phyloP scores from a whole-genome alignment of 2,329 filamentous ascomycete species.

The Arthrobotrys conoides region DNA sequence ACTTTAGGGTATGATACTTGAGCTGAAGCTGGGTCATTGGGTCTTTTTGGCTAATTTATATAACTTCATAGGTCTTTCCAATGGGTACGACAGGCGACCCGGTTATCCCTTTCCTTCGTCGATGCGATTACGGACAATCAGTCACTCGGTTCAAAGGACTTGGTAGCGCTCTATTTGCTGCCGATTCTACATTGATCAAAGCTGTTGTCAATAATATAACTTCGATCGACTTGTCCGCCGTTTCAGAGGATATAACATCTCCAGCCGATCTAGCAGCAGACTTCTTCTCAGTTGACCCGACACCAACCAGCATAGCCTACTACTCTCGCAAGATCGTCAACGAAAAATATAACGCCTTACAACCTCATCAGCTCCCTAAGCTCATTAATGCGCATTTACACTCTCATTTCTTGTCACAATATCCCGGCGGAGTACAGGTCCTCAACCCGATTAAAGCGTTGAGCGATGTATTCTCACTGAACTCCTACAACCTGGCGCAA shows the following conservation, averaged over 20 bases:
- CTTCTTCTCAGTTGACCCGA: conserved; percentile 72
- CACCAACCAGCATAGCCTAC: conserved; percentile 79
- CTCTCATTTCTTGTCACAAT: conserved; percentile 84
- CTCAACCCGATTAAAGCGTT: conserved; percentile 83
- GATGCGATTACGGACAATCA: conserved; percentile 77
- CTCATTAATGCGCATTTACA: conserved; percentile 90
- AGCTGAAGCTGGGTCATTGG: background rate
- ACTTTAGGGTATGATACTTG: conserved; percentile 70
- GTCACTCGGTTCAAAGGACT: conserved; percentile 82
- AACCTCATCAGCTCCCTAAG: conserved; percentile 73
- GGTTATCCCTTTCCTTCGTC: conserved; percentile 79
- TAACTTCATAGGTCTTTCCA: conserved; percentile 78
- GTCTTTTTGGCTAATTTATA: background rate
- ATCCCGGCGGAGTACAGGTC: conserved; percentile 82
- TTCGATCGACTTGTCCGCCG: conserved; percentile 66
- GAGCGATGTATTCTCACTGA: conserved; percentile 79
- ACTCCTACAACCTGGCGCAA: conserved; percentile 79
- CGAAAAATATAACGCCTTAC: conserved; percentile 76
- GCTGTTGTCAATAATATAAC: conserved; percentile 72
- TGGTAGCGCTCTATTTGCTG: conserved; percentile 78
- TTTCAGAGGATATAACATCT: conserved; percentile 68
- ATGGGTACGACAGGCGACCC: conserved; percentile 83
- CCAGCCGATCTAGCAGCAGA: conserved; percentile 59
- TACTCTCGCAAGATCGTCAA: conserved; percentile 78
- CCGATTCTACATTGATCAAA: conserved; percentile 41